A percentile compares a stretch with the other conserved stretches of the same genome.
phyloP scores from a whole-genome alignment of 2,329 filamentous ascomycete genomes.

The Alternaria sp. region DNA sequence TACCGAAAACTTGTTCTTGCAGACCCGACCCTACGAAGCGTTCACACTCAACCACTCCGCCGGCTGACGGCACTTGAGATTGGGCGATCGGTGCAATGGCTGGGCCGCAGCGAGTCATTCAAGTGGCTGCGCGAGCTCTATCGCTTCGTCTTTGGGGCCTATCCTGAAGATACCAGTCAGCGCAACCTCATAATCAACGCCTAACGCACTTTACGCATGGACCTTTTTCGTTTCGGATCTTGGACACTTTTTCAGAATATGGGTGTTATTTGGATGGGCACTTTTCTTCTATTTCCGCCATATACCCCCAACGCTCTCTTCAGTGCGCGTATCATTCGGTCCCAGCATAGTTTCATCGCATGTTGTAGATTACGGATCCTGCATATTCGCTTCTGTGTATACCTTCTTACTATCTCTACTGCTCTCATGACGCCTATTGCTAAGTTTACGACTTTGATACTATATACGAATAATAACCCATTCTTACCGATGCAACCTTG shows the following conservation, averaged over 20 bases:
- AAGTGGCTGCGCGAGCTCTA: conserved; percentile 83
- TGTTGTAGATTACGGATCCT: conserved; percentile 6
- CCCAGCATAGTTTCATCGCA: conserved; percentile 13
- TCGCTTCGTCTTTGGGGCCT: conserved; percentile 82
- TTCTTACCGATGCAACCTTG: background rate
- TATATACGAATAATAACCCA: conserved; percentile 5
- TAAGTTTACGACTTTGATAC: background rate
- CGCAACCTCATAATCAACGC: conserved; percentile 67
- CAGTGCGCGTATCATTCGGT: conserved; percentile 10
- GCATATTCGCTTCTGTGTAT: conserved; percentile 21
- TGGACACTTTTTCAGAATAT: background rate
- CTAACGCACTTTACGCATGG: conserved; percentile 18
- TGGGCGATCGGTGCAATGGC: conserved; percentile 77
- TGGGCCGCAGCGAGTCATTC: conserved; percentile 76
- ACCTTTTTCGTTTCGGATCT: conserved; percentile 1
- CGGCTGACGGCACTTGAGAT: conserved; percentile 76
- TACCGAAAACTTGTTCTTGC: conserved; percentile 81
- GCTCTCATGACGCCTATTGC: background rate
- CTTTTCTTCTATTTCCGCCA: conserved; percentile 26
- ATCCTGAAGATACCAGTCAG: conserved; percentile 75
- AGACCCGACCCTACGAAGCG: conserved; percentile 68
- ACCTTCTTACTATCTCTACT: conserved; percentile 11
- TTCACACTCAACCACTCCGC: conserved; percentile 60
- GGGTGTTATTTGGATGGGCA: conserved; percentile 13
- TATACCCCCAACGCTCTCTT: conserved; percentile 42